Evolutionary conservation across 257 asterid genomes (phyloP), one percentile per base, ranked within the genome.

Genomic region (Solanum acaule): DNA sequence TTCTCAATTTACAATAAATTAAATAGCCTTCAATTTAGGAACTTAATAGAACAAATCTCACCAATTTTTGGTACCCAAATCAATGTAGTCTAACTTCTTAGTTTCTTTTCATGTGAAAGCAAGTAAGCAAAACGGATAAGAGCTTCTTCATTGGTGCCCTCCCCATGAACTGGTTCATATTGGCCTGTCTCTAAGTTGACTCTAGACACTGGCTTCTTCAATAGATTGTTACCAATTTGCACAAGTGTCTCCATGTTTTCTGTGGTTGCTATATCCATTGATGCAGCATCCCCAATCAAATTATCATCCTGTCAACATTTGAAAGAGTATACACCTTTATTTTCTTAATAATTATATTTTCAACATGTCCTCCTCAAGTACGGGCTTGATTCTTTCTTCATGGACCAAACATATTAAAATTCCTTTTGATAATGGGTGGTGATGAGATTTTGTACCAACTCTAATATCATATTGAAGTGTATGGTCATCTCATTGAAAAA

Each of bases 111-210:
- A 14, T 89, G 91, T 0, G 98, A 94, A 15, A 95, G 93, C 42
- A 93, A 25, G 92, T 89, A 91, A 3, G 98, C 98, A 18, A 95
- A 93, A 22, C 92, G 94, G 33, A 78, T 70, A 14, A 94, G 91
- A 84, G 98, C 97, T 87, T 90, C 90, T 88, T 72, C 96, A 67
- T 94, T 95, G 1, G 95, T 93, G 46, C 95, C 97, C 84, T 90
- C 95, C 79, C 95, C 96, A 8, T 42, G 93, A 88, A 90, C 93
- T 11, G 92, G 91, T 86, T 92, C 93, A 0, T 91, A 88, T 37
- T 88, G 85, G 68, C 98, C 96, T 0, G 95, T 94, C 89, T 94
- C 96, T 77, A 95, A 73, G 87, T 94, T 94, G 70, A 94, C 92
- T 79, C 98, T 91, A 0, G 94, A 90, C 71, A 94, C 93, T 61